Conservation (phyloP, 352 stramenopile genomes). For the Labyrinthula sp. region DNA sequence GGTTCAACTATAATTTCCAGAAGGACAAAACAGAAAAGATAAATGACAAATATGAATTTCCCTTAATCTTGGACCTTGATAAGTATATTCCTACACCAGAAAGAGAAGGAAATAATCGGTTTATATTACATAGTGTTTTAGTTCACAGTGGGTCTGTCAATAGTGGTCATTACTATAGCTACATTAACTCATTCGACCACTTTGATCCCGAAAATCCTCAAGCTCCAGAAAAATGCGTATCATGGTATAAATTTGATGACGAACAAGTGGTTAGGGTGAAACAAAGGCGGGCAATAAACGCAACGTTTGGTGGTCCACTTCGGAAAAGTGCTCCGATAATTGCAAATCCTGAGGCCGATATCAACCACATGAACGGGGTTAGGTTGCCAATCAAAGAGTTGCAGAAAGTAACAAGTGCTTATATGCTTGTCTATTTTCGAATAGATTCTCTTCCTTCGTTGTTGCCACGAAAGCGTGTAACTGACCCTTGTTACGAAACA, state of each 20-base stretch:
- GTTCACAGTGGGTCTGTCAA: constrained; percentile 69
- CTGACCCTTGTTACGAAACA: no score
- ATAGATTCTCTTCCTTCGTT: constrained; percentile 1
- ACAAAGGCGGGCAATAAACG: constrained; percentile 7
- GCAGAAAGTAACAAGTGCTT: no score
- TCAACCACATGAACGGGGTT: constrained; percentile 1
- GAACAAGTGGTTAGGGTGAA: constrained; percentile 11
- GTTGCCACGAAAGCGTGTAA: no score
- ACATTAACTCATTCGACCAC: constrained; percentile 42
- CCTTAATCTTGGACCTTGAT: constrained; percentile 25
- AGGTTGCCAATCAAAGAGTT: no score
- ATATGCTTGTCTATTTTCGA: constrained; percentile 23
- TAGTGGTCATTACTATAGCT: constrained; percentile 73
- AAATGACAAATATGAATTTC: constrained; percentile 38
- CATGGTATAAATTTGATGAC: constrained; percentile 25
- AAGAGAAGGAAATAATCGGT: constrained; percentile 33
- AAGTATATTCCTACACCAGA: constrained; percentile 25
- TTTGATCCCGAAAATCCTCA: constrained; percentile 1
- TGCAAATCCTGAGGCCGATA: background rate
- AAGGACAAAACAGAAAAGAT: constrained; percentile 36
- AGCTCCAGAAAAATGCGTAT: background rate
- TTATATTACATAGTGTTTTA: constrained; percentile 69
- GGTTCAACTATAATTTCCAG: constrained; percentile 36
- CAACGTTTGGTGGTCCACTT: constrained; percentile 6
- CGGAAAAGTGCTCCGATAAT: background rate